A percentile compares a stretch with the other conserved stretches of the same genome.
Evolutionary conservation across 805 yeast genomes (phyloP).

Genomic region (Ogataea thermomethanolica): DNA sequence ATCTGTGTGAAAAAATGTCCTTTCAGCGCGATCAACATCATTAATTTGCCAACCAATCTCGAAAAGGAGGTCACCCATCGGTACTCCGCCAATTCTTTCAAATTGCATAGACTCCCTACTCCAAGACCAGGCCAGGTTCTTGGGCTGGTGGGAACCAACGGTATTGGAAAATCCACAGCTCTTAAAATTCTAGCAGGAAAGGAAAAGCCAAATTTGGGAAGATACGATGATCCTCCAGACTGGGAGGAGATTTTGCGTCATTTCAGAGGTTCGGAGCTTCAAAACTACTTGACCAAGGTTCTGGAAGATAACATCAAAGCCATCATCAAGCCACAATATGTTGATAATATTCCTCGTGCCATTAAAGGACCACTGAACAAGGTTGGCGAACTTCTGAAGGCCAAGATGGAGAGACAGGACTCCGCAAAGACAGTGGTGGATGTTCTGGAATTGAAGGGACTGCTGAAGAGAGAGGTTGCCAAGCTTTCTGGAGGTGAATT

Average conservation of each 20-base stretch:
- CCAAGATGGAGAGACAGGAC: constrained; percentile 70
- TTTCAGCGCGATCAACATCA: constrained; percentile 93
- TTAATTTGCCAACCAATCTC: constrained; percentile 93
- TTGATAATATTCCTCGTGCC: constrained; percentile 95
- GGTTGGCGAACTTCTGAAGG: constrained; percentile 79
- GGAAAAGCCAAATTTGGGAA: constrained; percentile 94
- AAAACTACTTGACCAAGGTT: constrained; percentile 90
- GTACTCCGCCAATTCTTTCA: constrained; percentile 96
- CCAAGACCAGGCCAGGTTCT: constrained; percentile 99
- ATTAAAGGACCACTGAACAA: constrained; percentile 84
- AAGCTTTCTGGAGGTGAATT: constrained; percentile 97
- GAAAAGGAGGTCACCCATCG: constrained; percentile 93
- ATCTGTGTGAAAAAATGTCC: constrained; percentile 99
- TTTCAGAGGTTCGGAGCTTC: constrained; percentile 96
- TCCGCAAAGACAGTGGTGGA: constrained; percentile 62
- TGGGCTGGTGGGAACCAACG: constrained; percentile 97
- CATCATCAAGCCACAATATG: constrained; percentile 98
- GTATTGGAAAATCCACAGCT: constrained; percentile 98
- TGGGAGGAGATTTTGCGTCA: constrained; percentile 91
- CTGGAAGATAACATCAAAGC: constrained; percentile 93
- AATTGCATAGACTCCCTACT: constrained; percentile 93
- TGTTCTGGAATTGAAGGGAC: constrained; percentile 69
- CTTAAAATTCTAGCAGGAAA: constrained; percentile 95
- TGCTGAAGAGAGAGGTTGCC: constrained; percentile 81
- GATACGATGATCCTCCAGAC: constrained; percentile 93